These are phyloP conservation scores for Annulohypoxylon nitens DNA, from an alignment of 495 filamentous ascomycete species.

Conservation along the genomic window DNA sequence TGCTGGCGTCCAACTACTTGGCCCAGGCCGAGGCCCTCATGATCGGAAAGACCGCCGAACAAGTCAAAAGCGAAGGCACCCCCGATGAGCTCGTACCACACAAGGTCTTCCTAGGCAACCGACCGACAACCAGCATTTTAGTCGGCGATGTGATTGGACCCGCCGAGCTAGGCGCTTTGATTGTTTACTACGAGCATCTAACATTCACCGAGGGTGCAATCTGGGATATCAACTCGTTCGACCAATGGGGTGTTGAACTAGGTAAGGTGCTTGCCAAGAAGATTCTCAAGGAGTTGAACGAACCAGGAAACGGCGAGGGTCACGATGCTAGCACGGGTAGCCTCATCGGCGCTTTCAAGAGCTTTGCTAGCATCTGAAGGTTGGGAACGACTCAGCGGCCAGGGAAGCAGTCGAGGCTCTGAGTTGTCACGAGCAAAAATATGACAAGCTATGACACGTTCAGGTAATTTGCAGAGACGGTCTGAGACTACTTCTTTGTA, in stretches of 20 bases:
- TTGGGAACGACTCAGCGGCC: conserved; percentile 34
- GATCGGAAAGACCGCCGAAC: conserved; percentile 93
- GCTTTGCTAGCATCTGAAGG: conserved; percentile 63
- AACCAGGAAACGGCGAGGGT: conserved; percentile 70
- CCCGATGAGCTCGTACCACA: conserved; percentile 89
- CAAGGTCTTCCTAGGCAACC: conserved; percentile 99
- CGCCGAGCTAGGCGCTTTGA: conserved; percentile 90
- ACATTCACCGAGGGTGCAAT: conserved; percentile 98
- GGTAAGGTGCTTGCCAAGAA: conserved; percentile 97
- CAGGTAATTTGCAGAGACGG: conserved; percentile 23
- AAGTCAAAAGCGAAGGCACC: conserved; percentile 91
- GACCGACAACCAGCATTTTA: conserved; percentile 94
- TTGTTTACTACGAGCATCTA: conserved; percentile 98
- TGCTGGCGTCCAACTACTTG: conserved; percentile 99
- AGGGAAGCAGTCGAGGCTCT: conserved; percentile 38
- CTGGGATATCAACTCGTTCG: conserved; percentile 99
- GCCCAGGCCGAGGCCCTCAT: conserved; percentile 98
- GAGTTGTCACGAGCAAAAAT: conserved; percentile 6
- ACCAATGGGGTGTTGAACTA: conserved; percentile 99
- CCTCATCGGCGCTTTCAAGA: conserved; percentile 85
- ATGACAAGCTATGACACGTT: conserved; percentile 13
- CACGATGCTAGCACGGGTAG: conserved; percentile 92
- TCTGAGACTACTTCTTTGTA: conserved; percentile 16
- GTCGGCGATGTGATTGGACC: conserved; percentile 92
- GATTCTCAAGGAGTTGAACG: conserved; percentile 83